Evolutionary conservation across 768 basidiomycete genomes (phyloP).

Genomic region (Tylopilus balloui): DNA sequence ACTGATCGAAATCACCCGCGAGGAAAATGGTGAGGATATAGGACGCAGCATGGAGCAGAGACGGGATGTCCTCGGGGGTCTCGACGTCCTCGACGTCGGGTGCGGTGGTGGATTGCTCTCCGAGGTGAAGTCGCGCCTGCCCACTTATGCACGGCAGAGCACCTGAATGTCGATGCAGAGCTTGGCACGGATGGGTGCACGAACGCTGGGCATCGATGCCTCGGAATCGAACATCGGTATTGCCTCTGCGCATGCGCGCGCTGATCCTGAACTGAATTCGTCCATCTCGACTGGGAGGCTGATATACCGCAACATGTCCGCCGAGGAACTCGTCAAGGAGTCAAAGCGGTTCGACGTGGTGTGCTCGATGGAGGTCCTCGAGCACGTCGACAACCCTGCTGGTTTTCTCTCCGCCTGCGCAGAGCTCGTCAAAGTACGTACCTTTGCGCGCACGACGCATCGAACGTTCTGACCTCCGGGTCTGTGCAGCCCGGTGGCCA

Average conservation of each 20-base stretch:
- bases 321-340: constrained; percentile 66
- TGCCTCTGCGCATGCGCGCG: constrained; percentile 74
- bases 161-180: constrained; percentile 47
- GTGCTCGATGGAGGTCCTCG: constrained; percentile 96
- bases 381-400: constrained; percentile 92
- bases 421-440: constrained; percentile 76
- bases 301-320: constrained; percentile 67
- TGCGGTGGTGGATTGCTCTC: constrained; percentile 94
- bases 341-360: constrained; percentile 81
- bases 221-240: constrained; percentile 83
- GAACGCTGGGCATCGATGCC: constrained; percentile 90
- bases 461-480: constrained; percentile 1
- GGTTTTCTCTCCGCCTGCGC: constrained; percentile 80
- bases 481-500: constrained; percentile 82
- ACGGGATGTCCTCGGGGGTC: constrained; percentile 47
- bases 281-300: constrained; percentile 35
- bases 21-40: constrained; percentile 41
- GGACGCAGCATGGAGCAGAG: constrained; percentile 28
- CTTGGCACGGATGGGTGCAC: constrained; percentile 80
- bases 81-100: constrained; percentile 84
- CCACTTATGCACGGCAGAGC: neutral
- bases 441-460: neutral
- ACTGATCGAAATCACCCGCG: constrained; percentile 55
- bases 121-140: constrained; percentile 55
- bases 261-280: constrained; percentile 58